Percentiles rank a stretch among this genome's conserved stretches.
phyloP scores from a whole-genome alignment of 2,329 filamentous ascomycete genomes.

The Chrysoporthe deuterocubensis region DNA sequence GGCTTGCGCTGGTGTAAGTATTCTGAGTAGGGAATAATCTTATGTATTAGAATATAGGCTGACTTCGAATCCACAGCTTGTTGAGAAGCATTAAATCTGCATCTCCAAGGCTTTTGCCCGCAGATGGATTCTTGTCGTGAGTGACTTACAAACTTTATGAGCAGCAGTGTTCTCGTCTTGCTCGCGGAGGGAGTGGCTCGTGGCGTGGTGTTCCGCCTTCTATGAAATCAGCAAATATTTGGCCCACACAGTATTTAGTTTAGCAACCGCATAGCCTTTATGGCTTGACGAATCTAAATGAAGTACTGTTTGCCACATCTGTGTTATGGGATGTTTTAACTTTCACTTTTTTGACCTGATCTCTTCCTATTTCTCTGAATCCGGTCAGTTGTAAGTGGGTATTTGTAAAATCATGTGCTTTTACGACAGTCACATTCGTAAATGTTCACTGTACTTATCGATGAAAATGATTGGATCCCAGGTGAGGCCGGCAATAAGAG shows the following conservation, averaged over 20 bases:
- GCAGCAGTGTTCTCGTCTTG: neutral
- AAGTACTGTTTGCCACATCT: neutral
- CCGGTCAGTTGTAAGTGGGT: too few relatives aligned
- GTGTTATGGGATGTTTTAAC: neutral
- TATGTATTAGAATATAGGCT: neutral
- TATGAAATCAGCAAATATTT: neutral
- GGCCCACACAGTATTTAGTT: neutral
- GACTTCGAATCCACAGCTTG: neutral
- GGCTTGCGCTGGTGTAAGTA: neutral
- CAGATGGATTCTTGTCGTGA: neutral
- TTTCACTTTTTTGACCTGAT: too few relatives aligned
- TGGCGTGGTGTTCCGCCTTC: neutral
- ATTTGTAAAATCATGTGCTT: neutral
- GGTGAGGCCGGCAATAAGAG: constrained; percentile 1
- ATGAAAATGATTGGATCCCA: neutral
- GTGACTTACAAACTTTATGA: neutral
- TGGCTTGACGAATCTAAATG: neutral
- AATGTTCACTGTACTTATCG: neutral
- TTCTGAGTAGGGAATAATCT: neutral
- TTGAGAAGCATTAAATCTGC: neutral
- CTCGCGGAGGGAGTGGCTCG: neutral
- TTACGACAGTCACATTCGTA: neutral
- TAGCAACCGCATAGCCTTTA: neutral
- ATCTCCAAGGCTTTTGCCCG: neutral
- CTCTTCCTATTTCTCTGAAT: neutral